These are phyloP conservation scores for Dendrobium chrysotoxum DNA, from an alignment of 106 monocot species.

Conservation along the genomic window DNA sequence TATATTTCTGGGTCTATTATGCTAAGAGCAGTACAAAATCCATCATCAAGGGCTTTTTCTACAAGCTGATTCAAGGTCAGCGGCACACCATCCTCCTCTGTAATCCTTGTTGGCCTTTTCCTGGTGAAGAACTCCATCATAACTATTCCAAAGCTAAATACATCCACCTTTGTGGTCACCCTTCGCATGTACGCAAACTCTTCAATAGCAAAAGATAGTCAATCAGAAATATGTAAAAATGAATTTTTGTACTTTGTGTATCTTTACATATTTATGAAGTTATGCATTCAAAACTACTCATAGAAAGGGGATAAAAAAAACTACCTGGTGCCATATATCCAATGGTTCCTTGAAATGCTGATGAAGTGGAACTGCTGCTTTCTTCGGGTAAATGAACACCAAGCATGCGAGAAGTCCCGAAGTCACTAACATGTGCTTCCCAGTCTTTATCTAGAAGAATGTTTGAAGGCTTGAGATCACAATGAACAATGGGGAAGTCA, in stretches of 20 bases:
- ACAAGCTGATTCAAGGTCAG: slow-evolving; percentile 51
- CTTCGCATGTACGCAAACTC: slow-evolving; percentile 87
- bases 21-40: slow-evolving; percentile 25
- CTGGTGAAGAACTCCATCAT: slow-evolving; percentile 77
- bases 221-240: neutral
- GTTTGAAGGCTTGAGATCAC: slow-evolving; percentile 90
- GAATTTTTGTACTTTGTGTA: neutral
- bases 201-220: slow-evolving; percentile 6
- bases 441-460: slow-evolving; percentile 68
- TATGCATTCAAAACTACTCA: neutral
- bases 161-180: slow-evolving; percentile 71
- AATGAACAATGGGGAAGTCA: slow-evolving; percentile 77
- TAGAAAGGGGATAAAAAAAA: neutral
- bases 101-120: slow-evolving; percentile 49
- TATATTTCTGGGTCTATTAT: slow-evolving; percentile 41
- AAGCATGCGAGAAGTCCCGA: slow-evolving; percentile 70
- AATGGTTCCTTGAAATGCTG: slow-evolving; percentile 84
- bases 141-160: slow-evolving; percentile 81
- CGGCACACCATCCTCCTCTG: slow-evolving; percentile 24
- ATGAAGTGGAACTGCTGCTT: slow-evolving; percentile 26
- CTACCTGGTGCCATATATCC: slow-evolving; percentile 94
- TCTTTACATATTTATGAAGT: neutral
- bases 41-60: slow-evolving; percentile 36
- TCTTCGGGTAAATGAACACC: slow-evolving; percentile 43
- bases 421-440: slow-evolving; percentile 75